Conservation (phyloP, 2,329 filamentous ascomycete genomes). For the Sclerotinia glacialis region DNA sequence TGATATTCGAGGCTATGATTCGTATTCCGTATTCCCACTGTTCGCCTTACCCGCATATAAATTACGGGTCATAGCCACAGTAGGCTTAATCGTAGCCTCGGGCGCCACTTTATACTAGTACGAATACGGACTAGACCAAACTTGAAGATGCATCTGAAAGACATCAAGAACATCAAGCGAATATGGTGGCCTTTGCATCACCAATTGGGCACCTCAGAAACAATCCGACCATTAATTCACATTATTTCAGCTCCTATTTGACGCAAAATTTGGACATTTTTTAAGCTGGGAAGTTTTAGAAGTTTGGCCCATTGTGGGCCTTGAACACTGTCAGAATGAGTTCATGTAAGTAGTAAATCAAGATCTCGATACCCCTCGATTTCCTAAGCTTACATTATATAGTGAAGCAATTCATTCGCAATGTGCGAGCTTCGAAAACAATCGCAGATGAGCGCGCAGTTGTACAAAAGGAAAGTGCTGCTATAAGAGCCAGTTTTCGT, state of each 20-base stretch:
- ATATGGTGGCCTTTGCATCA: slow-evolving; percentile 24
- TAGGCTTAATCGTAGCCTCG: not conserved
- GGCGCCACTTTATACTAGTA: not conserved
- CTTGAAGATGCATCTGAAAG: not conserved
- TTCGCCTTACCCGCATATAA: not conserved
- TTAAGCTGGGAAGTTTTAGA: slow-evolving; percentile 27
- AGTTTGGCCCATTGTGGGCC: slow-evolving; percentile 39
- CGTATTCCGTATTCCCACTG: slow-evolving; percentile 6
- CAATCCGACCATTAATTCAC: slow-evolving; percentile 6
- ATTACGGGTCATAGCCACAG: slow-evolving; percentile 4
- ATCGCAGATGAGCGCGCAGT: slow-evolving; percentile 98
- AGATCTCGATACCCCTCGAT: slow-evolving; percentile 26
- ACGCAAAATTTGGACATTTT: slow-evolving; percentile 1
- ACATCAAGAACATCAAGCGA: slow-evolving; percentile 21
- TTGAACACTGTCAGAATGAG: slow-evolving; percentile 38
- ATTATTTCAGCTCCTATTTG: not conserved
- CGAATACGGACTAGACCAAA: not conserved
- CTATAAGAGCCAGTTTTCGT: slow-evolving; percentile 94
- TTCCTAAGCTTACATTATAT: slow-evolving; percentile 28
- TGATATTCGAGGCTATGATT: slow-evolving; percentile 3
- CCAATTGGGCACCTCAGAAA: slow-evolving; percentile 13
- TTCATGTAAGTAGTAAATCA: slow-evolving; percentile 36
- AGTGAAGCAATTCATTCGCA: slow-evolving; percentile 99
- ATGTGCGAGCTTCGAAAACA: slow-evolving; percentile 96
- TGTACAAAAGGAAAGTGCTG: slow-evolving; percentile 97